Percentiles rank a stretch among this genome's conserved stretches.
phyloP scores from a whole-genome alignment of 163 green algal genomes.

The Chlorella variabilis region DNA sequence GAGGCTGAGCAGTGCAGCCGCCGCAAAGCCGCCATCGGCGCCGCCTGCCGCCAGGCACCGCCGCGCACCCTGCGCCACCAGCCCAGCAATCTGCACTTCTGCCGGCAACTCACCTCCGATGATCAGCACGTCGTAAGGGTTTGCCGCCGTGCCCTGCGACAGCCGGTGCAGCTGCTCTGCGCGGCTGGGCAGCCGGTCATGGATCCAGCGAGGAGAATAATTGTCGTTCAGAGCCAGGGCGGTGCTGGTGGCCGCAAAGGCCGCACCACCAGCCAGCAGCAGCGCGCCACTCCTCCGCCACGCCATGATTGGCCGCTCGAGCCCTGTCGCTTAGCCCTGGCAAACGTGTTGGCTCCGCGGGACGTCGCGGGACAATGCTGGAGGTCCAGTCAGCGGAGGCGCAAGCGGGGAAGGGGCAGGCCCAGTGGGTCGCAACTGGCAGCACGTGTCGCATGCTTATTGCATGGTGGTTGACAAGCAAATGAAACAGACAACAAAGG shows the following conservation, averaged over 20 bases:
- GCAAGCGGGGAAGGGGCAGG: too few species aligned
- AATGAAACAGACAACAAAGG: too few species aligned
- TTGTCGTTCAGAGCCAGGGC: not conserved
- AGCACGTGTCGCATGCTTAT: too few species aligned
- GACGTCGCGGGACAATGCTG: too few species aligned
- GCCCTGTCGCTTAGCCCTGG: too few species aligned
- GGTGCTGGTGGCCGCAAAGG: not conserved
- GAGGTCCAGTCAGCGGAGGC: too few species aligned
- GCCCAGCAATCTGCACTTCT: too few species aligned
- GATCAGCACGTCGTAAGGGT: constrained; percentile 91
- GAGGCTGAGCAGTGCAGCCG: not conserved
- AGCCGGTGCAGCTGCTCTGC: constrained; percentile 55
- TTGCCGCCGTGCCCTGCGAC: constrained; percentile 36
- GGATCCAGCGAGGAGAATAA: not conserved
- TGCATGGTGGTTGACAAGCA: too few species aligned
- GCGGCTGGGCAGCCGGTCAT: constrained; percentile 52
- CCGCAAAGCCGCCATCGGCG: not conserved
- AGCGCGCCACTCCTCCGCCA: not conserved
- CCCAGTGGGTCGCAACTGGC: too few species aligned
- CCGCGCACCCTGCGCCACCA: too few species aligned
- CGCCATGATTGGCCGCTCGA: too few species aligned
- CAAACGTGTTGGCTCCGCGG: too few species aligned
- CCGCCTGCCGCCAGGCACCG: not conserved
- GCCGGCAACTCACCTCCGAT: constrained; percentile 67
- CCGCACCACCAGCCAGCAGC: constrained; percentile 4